Evolutionary conservation across 352 stramenopile genomes (phyloP), one percentile per base, ranked within the genome.

Genomic region (Phytophthora uliginosa): DNA sequence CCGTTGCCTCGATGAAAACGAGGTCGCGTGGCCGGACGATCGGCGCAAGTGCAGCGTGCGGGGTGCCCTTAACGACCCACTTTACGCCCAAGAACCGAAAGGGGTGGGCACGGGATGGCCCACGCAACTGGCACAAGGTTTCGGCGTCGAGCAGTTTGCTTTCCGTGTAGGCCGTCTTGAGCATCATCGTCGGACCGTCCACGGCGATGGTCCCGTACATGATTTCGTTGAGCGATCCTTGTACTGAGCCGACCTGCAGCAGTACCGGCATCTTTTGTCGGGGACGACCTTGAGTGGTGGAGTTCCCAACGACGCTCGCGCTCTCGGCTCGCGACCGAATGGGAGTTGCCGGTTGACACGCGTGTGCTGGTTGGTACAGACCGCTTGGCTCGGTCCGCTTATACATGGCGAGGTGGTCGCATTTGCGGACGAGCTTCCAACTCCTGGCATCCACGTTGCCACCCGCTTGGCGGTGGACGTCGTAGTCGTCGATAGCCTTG

Each of bases 141-240:
- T 84, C 77, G 22, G 67, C 76, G 60, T 92, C 85, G 18, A 85
- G 71, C 45, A 87, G 63, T 8, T 82, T 80, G 67, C 91, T 79
- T 20, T 81, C 65, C 12, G 80, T 80, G 66, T 87, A 91, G 12
- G 77, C 64, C 7, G 69, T 80, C 38, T 85, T 82, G 45, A 91
- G 57, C 48, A 83, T 73, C 76, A 88, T 88, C 40, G 72, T 57
- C n/a, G 71, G 73, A 15, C 76, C 66, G 62, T 88, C 76, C 34
- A 85, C 76, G 28, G 83, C 73, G n/a, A 73, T 4, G 22, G 82
- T 76, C 48, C 83, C 85, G 65, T 88, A 92, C 82, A 91, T 88
- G 53, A 88, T 69, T 53, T 91, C 82, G 51, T 91, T 72, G n/a
- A 91, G 63, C n/a, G 71, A 62, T 26, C 71, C 71, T 59, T 50